phyloP scores from a whole-genome alignment of 169 alveolate species.

The Pseudocohnilembus persalinus region DNA sequence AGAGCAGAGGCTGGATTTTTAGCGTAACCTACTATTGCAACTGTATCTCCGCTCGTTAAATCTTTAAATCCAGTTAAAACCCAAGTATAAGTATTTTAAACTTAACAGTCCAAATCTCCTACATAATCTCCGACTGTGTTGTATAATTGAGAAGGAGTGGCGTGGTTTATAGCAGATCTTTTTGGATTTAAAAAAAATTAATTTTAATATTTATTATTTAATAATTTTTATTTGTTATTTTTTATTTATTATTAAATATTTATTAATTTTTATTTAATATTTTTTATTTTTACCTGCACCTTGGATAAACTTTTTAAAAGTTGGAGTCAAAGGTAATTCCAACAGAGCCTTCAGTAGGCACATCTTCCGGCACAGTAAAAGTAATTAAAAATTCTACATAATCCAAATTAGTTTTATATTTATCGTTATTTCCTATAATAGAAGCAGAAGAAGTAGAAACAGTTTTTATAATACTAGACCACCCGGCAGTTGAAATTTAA shows the following conservation, averaged over 20 bases:
- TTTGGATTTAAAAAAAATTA: no score
- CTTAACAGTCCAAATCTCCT: background rate
- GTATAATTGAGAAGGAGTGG: background rate
- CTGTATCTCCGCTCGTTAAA: background rate
- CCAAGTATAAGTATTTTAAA: background rate
- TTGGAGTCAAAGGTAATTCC: background rate
- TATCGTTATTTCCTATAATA: background rate
- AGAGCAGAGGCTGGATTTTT: background rate
- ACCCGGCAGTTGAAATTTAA: background rate
- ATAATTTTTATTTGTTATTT: no score
- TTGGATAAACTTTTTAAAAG: background rate
- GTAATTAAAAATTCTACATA: background rate
- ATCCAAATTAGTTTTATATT: background rate
- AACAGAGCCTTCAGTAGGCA: background rate
- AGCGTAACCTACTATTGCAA: background rate
- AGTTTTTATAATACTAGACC: background rate
- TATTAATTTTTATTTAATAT: no score
- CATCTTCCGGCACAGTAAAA: background rate
- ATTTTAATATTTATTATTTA: no score
- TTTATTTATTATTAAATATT: no score
- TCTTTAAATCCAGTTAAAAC: background rate
- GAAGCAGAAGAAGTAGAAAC: background rate
- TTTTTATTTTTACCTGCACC: no score
- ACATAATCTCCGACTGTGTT: background rate
- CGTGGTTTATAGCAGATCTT: background rate